Base-by-base conservation (phyloP, 2,329 filamentous ascomycete genomes). In the Cordyceps javanica region DNA sequence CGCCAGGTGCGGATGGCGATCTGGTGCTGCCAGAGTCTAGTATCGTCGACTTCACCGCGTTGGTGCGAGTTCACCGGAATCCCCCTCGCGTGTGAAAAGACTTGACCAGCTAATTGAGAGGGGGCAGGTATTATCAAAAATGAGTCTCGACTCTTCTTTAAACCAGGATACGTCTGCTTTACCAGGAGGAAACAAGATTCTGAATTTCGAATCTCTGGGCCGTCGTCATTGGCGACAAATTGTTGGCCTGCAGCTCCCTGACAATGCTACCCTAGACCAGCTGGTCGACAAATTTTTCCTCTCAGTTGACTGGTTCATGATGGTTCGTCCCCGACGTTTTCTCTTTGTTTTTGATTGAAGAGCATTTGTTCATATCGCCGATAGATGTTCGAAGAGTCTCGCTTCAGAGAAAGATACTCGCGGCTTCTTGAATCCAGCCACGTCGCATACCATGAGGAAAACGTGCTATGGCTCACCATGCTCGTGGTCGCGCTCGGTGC, bases 241-340 rank as follows among this genome's bases (percentile, higher is more conserved):
- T 14, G 45, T 53, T 32, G 53, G 32, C 26, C 23, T 60, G n/a
- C 19, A 56, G 45, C 38, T 60, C 2, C 58, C 58, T 11, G 30
- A 56, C 14, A 39, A 57, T n/a, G 46, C 38, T 11, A 39, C 28
- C 25, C 48, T 60, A 14, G 21, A 28, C 9, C 30, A 30, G 7
- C 23, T 60, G 5, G 53, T 57, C 3, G 54, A 57, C 23, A 52
- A 57, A 19, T 60, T 57, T 39, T 60, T 60, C 34, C 16, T 48
- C 32, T 52, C 58, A 4, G 54, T 60, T 16, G 58, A 60, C 34
- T 60, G 58, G 58, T 60, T 60, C 48, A 57, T 60, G 54, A 60
- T 60, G 58, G 58, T 58, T 25, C 11, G 56, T 51, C 3, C 14
- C 14, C 13, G 25, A 25, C 14, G 14, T 39, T 23, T 4, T 34